These are phyloP conservation scores for Pestalotiopsis sp. DNA, from an alignment of 2,329 filamentous ascomycete species.

Conservation along the genomic window DNA sequence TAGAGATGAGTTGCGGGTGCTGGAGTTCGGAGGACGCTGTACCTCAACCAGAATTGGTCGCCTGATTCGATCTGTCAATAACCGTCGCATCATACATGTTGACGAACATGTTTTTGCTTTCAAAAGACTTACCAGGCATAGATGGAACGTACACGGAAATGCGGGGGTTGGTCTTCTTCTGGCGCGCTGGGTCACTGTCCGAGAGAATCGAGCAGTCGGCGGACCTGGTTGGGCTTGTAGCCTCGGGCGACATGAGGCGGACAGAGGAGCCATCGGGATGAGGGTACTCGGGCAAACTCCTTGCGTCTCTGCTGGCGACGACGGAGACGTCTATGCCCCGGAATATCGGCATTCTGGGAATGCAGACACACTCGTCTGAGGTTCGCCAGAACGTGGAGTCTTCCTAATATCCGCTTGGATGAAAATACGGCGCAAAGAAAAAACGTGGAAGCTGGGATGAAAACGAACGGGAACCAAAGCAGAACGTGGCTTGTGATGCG, in stretches of 20 bases:
- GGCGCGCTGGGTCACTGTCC: slow-evolving; percentile 29
- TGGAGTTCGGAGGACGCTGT: slow-evolving; percentile 40
- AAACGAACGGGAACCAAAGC: no score
- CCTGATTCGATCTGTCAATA: slow-evolving; percentile 35
- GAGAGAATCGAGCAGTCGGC: slow-evolving; percentile 24
- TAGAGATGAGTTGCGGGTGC: slow-evolving; percentile 44
- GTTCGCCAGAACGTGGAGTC: no score
- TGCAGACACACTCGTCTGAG: background rate
- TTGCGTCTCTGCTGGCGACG: slow-evolving; percentile 35
- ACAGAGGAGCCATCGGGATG: slow-evolving; percentile 54
- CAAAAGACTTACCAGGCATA: slow-evolving; percentile 43
- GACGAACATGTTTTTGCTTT: background rate
- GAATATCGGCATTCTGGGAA: slow-evolving; percentile 48
- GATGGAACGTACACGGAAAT: slow-evolving; percentile 62
- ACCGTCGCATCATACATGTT: background rate
- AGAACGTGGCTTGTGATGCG: no score
- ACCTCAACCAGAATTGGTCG: slow-evolving; percentile 55
- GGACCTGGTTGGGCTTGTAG: slow-evolving; percentile 7
- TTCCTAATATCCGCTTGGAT: no score
- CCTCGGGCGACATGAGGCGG: slow-evolving; percentile 28
- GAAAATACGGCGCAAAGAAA: no score
- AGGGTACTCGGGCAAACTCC: slow-evolving; percentile 54
- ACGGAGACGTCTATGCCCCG: slow-evolving; percentile 51
- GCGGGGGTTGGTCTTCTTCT: slow-evolving; percentile 40
- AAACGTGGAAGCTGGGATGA: no score